A percentile compares a stretch with the other conserved stretches of the same genome.
These are phyloP conservation scores for Dryadomyces sulphureus DNA, from an alignment of 2,329 filamentous ascomycete genomes.

Conservation along the genomic window DNA sequence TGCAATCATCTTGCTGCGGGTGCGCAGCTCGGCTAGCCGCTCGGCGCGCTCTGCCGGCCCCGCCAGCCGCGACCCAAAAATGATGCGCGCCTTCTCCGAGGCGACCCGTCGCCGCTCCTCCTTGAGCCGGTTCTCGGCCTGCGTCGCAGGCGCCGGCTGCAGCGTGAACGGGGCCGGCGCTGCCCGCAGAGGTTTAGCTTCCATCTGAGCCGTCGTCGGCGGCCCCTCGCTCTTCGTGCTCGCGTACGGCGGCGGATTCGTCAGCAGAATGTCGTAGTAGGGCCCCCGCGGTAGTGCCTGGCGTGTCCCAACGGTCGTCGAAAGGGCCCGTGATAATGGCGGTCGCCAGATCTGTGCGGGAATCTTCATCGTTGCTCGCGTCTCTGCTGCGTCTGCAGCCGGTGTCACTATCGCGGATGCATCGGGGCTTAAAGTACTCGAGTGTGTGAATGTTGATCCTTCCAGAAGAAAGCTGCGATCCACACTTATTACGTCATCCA, in stretches of 20 bases:
- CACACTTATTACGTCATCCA: no score
- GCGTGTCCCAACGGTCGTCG: slow-evolving; percentile 7
- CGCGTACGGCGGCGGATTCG: slow-evolving; percentile 26
- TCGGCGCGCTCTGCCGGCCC: slow-evolving; percentile 56
- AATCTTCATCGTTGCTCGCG: no score
- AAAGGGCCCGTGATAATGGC: not conserved
- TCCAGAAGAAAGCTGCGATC: no score
- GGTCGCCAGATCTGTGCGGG: no score
- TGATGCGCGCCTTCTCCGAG: slow-evolving; percentile 43
- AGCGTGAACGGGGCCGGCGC: not conserved
- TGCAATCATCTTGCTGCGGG: slow-evolving; percentile 50
- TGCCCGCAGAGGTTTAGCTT: not conserved
- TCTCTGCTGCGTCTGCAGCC: no score
- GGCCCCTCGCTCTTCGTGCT: slow-evolving; percentile 28
- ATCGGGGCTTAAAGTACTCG: no score
- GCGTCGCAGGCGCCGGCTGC: not conserved
- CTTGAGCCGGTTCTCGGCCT: not conserved
- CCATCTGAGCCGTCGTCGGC: slow-evolving; percentile 17
- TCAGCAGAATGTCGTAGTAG: slow-evolving; percentile 45
- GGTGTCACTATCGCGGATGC: no score
- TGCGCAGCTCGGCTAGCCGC: slow-evolving; percentile 40
- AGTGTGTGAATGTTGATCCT: no score
- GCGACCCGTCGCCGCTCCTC: slow-evolving; percentile 15
- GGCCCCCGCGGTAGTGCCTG: slow-evolving; percentile 37
- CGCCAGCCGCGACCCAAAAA: slow-evolving; percentile 70